Base-by-base conservation (phyloP, 805 yeast species). In the Wickerhamiella kazuoi region DNA sequence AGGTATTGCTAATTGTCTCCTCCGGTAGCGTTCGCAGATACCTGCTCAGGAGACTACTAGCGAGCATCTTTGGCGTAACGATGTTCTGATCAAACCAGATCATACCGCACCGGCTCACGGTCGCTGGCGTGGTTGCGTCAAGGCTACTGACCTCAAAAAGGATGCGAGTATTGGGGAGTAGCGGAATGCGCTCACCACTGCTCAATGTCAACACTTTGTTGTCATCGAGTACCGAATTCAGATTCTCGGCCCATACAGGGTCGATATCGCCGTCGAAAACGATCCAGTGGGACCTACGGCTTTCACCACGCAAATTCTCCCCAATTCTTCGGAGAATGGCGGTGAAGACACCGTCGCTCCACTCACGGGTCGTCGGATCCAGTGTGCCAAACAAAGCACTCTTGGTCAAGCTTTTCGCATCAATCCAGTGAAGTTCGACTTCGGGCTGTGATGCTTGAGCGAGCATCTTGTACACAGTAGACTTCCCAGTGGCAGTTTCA, bases 261-360 rank as follows among this genome's bases (percentile, higher is more conserved):
- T 87, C 96, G 28, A 87, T 71, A 49, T 83, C 94, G 30, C 96
- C 93, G 57, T 87, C 96, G 52, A 87, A 79, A 0, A 86, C 67
- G 42, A 87, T 67, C 90, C 94, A 84, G 14, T 74, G 65, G 2
- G 65, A 55, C 42, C 68, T 72, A 1, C 41, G 26, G 7, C 53
- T 47, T 44, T 79, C 86, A 1, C 82, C 83, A 34, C 79, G 60
- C 14, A 69, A 46, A 44, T 75, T 75, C 3, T 65, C 68, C 21
- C 53, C 53, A 0, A 78, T 66, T 38, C 62, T 64, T 45, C 97
- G 62, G 33, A 87, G 50, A 6, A 77, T 65, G 8, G 71, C 55
- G 0, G 94, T 80, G 38, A 86, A 67, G 8, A 86, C 51, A 4
- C 97, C 97, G 57, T 87, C 97, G 1, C 69, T 70, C 96, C 96